These are phyloP conservation scores for Curvularia eragrostidis DNA, from an alignment of 2,329 filamentous ascomycete genomes.

Conservation along the genomic window DNA sequence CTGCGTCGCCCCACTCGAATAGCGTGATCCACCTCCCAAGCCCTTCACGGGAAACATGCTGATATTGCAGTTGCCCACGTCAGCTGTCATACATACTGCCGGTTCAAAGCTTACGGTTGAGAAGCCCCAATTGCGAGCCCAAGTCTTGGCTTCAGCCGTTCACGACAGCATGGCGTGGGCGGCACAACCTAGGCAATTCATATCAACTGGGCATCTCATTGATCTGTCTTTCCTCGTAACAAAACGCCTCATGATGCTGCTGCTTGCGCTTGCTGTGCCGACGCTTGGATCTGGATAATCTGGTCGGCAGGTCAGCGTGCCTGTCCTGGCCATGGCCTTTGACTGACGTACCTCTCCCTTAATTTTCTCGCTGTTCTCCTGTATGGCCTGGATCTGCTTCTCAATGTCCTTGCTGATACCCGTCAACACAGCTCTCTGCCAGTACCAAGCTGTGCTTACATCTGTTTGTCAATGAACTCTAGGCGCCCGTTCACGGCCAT, in stretches of 20 bases:
- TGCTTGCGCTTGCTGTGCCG: constrained; percentile 35
- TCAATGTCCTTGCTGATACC: constrained; percentile 68
- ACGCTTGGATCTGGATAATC: constrained; percentile 40
- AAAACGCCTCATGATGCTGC: constrained; percentile 13
- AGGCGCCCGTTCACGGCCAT: constrained; percentile 89
- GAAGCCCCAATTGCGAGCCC: not conserved
- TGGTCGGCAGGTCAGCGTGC: constrained; percentile 15
- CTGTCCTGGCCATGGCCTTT: not conserved
- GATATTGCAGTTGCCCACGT: not conserved
- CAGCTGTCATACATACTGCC: not conserved
- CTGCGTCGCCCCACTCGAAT: not conserved
- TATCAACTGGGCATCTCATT: constrained; percentile 12
- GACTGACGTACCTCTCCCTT: constrained; percentile 63
- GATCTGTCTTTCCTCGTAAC: not conserved
- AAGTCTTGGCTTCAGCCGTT: not conserved
- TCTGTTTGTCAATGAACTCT: constrained; percentile 92
- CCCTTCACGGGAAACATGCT: not conserved
- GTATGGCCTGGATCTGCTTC: constrained; percentile 67
- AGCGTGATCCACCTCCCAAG: not conserved
- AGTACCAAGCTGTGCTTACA: constrained; percentile 63
- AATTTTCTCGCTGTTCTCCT: constrained; percentile 69
- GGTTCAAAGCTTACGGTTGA: not conserved
- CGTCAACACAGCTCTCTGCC: constrained; percentile 8
- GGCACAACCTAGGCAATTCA: not conserved
- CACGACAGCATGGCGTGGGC: not conserved